Base-by-base conservation (phyloP, 257 asterid species). In the Gentiana dahurica region DNA sequence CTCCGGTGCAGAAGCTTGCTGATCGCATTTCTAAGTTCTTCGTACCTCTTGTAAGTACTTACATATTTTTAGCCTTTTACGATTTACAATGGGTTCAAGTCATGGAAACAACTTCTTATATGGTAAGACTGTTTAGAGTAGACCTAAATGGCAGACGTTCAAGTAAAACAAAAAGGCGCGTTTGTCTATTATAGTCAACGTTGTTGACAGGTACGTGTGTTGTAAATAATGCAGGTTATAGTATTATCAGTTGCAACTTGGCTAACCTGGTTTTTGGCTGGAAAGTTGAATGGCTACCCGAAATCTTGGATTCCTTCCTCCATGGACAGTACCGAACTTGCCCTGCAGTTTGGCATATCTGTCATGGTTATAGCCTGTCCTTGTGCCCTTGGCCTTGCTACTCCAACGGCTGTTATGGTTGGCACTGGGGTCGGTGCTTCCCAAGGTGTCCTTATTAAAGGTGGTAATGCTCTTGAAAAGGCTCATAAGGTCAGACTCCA, bases 291-390 rank as follows among this genome's bases (percentile, higher is more conserved):
- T n/a, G 62, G 68, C 6, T 87, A 83, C 62, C 95, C 94, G 0
- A 69, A 68, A 73, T 66, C 83, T 1, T 81, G 90, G 97, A 72
- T 88, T 61, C 95, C 94, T 0, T 46, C 77, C 58, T 75, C 88
- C 3, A 85, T 82, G 94, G 91, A 85, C 63, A 60, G 87, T 43
- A 81, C 86, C 51, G 85, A 89, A 83, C 87, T 89, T 47, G 89
- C 97, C 6, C 89, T 89, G 34, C 92, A 89, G 76, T 89, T 89
- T 38, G 94, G 96, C 10, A 87, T 87, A 44, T 72, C 96, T 5
- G 96, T 85, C n/a, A 79, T 87, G 95, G 95, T 87, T 36, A 79
- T 87, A 56, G 96, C 96, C 8, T 87, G 95, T 68, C 96, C 96
- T 0, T 87, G 96, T 55, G 96, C 96, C 12, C 93, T 84, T 43